phyloP scores from a whole-genome alignment of 176 grass and related monocot genomes.

The Zizania latifolia region DNA sequence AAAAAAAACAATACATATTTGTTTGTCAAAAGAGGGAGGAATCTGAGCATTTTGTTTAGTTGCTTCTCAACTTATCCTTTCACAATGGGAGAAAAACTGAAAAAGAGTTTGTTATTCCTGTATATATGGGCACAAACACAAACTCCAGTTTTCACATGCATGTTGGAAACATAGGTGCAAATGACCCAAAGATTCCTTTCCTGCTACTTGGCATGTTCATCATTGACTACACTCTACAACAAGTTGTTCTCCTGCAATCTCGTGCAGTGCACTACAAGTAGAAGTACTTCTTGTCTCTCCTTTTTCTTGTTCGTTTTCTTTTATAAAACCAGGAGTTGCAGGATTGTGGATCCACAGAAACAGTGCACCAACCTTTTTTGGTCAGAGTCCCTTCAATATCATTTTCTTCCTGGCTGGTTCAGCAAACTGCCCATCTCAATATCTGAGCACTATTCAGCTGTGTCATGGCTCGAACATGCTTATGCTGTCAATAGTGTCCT shows the following conservation, averaged over 20 bases:
- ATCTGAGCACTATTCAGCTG: background rate
- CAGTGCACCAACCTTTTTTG: background rate
- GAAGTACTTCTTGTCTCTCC: background rate
- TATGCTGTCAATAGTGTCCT: too few relatives aligned
- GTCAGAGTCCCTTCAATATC: too few relatives aligned
- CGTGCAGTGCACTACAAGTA: background rate
- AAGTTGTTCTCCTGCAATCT: background rate
- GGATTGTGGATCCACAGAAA: background rate
- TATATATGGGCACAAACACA: background rate
- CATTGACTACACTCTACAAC: background rate
- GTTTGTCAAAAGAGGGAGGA: background rate
- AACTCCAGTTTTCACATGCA: background rate
- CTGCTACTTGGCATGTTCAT: background rate
- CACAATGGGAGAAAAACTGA: background rate
- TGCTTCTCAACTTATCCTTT: background rate
- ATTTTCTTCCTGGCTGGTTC: background rate
- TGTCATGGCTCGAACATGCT: too few relatives aligned
- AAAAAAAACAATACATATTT: background rate
- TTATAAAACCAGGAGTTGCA: background rate
- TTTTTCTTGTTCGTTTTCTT: background rate
- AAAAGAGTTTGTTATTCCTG: too few relatives aligned
- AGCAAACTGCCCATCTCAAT: background rate
- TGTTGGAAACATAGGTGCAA: background rate
- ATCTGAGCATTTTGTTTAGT: background rate
- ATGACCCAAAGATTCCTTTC: background rate